Evolutionary conservation across 208 protist species (phyloP), one percentile per base, ranked within the genome.

Genomic region (Acanthamoeba sp.): DNA sequence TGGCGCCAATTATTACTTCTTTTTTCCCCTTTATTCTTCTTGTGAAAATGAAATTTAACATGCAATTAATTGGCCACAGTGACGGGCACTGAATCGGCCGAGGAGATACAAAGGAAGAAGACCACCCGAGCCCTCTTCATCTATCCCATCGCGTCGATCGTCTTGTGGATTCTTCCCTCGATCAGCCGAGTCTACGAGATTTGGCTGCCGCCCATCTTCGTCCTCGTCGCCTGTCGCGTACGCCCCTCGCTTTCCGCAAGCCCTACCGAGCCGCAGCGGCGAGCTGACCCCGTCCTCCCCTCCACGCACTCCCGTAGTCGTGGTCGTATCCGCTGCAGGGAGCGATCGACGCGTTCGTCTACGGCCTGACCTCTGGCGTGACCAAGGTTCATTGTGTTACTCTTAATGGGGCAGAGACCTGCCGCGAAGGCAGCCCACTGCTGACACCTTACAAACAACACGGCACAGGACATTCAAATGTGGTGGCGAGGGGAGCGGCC

Each of bases 321-420:
- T 73, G 64, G 64, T 73, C 64, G n/a, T 73, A 73, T 36, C 64
- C 64, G 2, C 64, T 73, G 32, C 64, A 73, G 64, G 64, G 64
- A 2, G 64, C 64, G 32, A 73, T 73, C 64, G 64, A 73, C 34
- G 64, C 64, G 7, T 73, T 73, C 27, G 64, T 73, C 12, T 73
- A 73, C 27, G 64, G 64, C 7, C 34, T 73, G 18, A 73, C 64
- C 18, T 73, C 64, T 10, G 64, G 64, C 64, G 64, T 73, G 64
- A 32, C 34, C 10, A 73, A 73, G 27, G 64, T 66, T 34, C 59
- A 14, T 16, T 9, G 7, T 7, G 4, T 66, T 24, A 7, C 14
- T 66, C 59, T 24, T 16, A 24, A 12, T 62, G 55, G 55, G 22
- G 55, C 55, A 12, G 22, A 62, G 55, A n/a, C n/a, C n/a, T n/a